Evolutionary conservation across 495 filamentous ascomycete species (phyloP).

Genomic region (Neurospora sp.): DNA sequence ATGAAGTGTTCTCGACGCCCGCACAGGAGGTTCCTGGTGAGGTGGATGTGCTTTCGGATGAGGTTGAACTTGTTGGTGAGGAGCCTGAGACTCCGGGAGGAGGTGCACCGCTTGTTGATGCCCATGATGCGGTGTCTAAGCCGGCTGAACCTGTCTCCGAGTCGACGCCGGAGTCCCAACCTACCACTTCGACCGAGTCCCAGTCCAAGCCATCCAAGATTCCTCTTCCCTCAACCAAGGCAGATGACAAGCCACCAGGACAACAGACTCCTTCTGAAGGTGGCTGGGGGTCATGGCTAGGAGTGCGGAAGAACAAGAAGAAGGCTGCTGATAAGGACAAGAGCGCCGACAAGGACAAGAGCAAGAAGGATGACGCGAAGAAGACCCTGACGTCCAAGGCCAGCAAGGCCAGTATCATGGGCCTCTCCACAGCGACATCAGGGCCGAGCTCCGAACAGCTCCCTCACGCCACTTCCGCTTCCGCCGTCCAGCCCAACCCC

Average conservation of each 20-base stretch:
- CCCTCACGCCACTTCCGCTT: background rate
- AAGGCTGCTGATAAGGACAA: background rate
- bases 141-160: background rate
- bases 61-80: background rate
- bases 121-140: background rate
- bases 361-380: background rate
- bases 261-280: background rate
- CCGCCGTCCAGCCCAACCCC: background rate
- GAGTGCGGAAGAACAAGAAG: background rate
- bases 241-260: background rate
- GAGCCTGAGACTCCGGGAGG: background rate
- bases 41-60: background rate
- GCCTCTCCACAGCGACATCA: background rate
- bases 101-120: background rate
- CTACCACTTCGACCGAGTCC: background rate
- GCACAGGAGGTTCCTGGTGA: background rate
- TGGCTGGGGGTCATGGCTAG: background rate
- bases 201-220: background rate
- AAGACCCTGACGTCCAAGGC: background rate
- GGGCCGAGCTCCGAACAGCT: background rate
- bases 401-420: background rate
- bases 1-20: background rate
- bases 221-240: background rate
- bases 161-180: background rate
- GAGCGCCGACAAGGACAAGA: background rate